Base-by-base conservation (phyloP, 345 rosid species). In the Schrenkiella parvula region DNA sequence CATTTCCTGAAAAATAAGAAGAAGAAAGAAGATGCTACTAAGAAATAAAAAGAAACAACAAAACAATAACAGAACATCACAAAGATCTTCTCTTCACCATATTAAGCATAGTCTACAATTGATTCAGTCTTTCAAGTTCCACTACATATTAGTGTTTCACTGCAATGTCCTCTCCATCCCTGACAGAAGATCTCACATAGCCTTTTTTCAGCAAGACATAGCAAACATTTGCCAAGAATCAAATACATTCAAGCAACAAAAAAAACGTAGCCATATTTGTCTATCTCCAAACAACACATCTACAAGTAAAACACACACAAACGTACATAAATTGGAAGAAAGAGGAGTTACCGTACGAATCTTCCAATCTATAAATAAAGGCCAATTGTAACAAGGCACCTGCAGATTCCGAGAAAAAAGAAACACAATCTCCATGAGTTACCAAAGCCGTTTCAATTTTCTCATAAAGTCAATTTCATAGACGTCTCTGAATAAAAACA, bases 381-480 rank as follows among this genome's bases (percentile, higher is more conserved):
- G 96, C 97, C 67, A 93, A 78, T 73, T 93, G 97, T 73, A 90
- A 86, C 73, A 90, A 82, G 54, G 98, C 87, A 65, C 93, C 98
- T 93, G 88, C 76, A 84, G 41, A 70, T 78, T 52, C 78, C 77
- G 54, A 42, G 35, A 38, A 14, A n/a, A 19, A 21, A 59, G 19
- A 68, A 62, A 35, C 56, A 76, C 47, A 64, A 70, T 19, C 15
- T 31, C 6, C 71, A 55, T 64, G 71, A 70, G 66, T 76, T 19
- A 54, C 22, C 59, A 19, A 55, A 63, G 29, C 71, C 46, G 60
- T 44, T 76, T 76, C 48, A 63, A 5, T 14, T 32, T 61, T n/a
- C 23, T 41, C 57, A 51, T 14, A 25, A 54, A 63, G 59, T 70
- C 71, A 63, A 55, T 21, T 7, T 55, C 68, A 58, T 4, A 57